Conservation (phyloP, 306 rosid genomes). For the Hippophae gyantsensis region DNA sequence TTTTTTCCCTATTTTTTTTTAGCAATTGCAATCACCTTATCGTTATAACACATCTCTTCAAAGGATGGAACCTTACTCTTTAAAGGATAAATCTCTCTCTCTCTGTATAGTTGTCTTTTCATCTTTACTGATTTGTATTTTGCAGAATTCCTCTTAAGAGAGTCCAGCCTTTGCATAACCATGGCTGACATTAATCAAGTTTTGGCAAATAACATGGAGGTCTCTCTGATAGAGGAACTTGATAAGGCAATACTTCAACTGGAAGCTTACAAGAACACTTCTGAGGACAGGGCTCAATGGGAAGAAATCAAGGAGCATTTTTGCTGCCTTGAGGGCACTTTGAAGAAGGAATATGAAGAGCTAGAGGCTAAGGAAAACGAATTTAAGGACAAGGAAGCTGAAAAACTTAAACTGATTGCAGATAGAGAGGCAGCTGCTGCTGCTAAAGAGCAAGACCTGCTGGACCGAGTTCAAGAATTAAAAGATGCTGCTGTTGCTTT, state of each 20-base stretch:
- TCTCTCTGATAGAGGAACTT: conserved; percentile 48
- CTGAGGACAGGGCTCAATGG: conserved; percentile 52
- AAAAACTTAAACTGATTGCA: conserved; percentile 27
- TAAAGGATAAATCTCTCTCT: not conserved
- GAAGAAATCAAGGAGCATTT: conserved; percentile 61
- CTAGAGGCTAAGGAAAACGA: conserved; percentile 53
- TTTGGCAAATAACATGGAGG: conserved; percentile 16
- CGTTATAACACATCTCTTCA: too few species aligned
- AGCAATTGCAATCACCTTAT: not conserved
- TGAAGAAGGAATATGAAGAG: conserved; percentile 46
- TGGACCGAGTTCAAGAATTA: conserved; percentile 69
- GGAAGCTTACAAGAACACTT: conserved; percentile 37
- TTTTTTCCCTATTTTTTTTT: not conserved
- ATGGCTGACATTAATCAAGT: conserved; percentile 44
- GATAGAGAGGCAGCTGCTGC: conserved; percentile 52
- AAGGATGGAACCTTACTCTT: too few species aligned
- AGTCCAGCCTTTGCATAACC: conserved; percentile 15
- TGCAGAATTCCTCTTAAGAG: conserved; percentile 22
- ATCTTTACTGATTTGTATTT: conserved; percentile 1
- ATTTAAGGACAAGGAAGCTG: conserved; percentile 39
- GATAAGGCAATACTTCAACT: conserved; percentile 41
- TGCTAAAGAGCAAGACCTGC: conserved; percentile 59
- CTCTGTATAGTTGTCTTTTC: conserved; percentile 3
- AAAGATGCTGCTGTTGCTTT: conserved; percentile 62
- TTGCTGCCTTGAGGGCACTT: conserved; percentile 30